Percentiles rank a stretch among this genome's conserved stretches.
Evolutionary conservation across 2,329 filamentous ascomycete species (phyloP).

Genomic region (Talaromyces sp.): DNA sequence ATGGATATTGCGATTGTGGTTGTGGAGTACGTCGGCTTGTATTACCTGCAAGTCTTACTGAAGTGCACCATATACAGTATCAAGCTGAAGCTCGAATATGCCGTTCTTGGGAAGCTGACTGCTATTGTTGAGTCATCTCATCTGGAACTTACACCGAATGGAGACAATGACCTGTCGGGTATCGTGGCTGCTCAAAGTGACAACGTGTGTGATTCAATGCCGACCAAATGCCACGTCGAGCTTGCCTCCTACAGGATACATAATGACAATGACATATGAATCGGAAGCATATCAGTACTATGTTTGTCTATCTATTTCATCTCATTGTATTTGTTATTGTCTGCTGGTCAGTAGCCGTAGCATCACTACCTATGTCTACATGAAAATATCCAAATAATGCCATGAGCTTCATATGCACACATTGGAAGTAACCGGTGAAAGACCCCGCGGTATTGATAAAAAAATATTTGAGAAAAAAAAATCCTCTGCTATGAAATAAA

Average conservation of each 20-base stretch:
- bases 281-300: too few relatives aligned
- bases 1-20: conserved; percentile 47
- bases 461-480: too few relatives aligned
- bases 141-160: neutral
- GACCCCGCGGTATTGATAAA: too few relatives aligned
- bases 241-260: neutral
- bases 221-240: neutral
- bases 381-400: too few relatives aligned
- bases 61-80: conserved; percentile 26
- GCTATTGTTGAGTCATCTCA: conserved; percentile 3
- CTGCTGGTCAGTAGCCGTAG: too few relatives aligned
- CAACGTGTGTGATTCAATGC: neutral
- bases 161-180: neutral
- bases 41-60: conserved; percentile 38
- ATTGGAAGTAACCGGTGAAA: too few relatives aligned
- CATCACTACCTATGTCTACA: too few relatives aligned
- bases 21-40: conserved; percentile 40
- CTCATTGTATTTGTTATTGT: too few relatives aligned
- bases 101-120: conserved; percentile 3
- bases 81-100: conserved; percentile 9
- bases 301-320: too few relatives aligned
- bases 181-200: neutral
- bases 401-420: too few relatives aligned
- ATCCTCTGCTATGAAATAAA: too few relatives aligned
- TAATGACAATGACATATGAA: too few relatives aligned